phyloP scores from a whole-genome alignment of 164 flowering plant genomes.

The Echeveria elegans region DNA sequence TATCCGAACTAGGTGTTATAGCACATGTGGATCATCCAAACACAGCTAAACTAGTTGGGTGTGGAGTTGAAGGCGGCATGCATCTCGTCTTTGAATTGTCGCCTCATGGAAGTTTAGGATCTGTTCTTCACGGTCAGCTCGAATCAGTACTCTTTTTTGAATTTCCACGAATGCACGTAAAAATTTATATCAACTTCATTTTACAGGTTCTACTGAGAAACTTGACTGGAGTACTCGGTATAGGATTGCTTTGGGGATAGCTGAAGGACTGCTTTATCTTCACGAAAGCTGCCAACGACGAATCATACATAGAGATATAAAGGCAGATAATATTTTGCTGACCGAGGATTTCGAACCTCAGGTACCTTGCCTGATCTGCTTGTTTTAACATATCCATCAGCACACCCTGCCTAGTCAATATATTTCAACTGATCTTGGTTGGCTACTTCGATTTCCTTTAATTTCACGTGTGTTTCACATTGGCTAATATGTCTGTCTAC shows the following conservation, averaged over 20 bases:
- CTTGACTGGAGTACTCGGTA: conserved; percentile 41
- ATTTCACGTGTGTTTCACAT: too few relatives aligned
- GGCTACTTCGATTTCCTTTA: too few relatives aligned
- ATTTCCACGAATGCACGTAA: neutral
- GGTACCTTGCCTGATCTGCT: too few relatives aligned
- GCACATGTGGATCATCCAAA: conserved; percentile 58
- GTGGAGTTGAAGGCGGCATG: conserved; percentile 44
- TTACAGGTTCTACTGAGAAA: conserved; percentile 25
- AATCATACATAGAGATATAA: conserved; percentile 33
- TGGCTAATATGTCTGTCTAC: too few relatives aligned
- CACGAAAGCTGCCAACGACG: conserved; percentile 33
- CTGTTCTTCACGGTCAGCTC: neutral
- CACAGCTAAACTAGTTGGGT: conserved; percentile 46
- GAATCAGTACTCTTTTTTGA: neutral
- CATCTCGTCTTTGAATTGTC: conserved; percentile 45
- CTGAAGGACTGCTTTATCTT: conserved; percentile 39
- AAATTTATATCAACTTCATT: neutral
- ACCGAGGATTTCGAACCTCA: conserved; percentile 28
- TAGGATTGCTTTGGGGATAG: conserved; percentile 40
- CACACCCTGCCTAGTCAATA: too few relatives aligned
- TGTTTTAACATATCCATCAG: too few relatives aligned
- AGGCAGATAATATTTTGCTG: conserved; percentile 27
- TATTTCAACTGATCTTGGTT: too few relatives aligned
- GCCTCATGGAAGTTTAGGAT: conserved; percentile 40
- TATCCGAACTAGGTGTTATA: conserved; percentile 50